These are phyloP conservation scores for Colletotrichum limetticola DNA, from an alignment of 2,329 filamentous ascomycete species.

Conservation along the genomic window DNA sequence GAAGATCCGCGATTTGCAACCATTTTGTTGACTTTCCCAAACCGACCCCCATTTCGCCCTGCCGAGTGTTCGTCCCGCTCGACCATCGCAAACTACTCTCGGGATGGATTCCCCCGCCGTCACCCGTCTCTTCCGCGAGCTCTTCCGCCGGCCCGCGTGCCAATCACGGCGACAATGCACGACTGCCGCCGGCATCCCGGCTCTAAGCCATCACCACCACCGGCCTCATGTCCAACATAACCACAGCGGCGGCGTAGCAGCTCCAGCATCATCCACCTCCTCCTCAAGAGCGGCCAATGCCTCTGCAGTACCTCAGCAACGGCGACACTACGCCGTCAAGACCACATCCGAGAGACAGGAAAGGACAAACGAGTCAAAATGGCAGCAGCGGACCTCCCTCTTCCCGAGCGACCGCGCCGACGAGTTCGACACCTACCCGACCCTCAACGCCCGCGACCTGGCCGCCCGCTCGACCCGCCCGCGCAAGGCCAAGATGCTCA, in stretches of 20 bases:
- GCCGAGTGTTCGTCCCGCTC: constrained; percentile 24
- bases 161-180: constrained; percentile 57
- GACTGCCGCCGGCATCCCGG: constrained; percentile 41
- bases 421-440: constrained; percentile 85
- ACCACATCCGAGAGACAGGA: constrained; percentile 33
- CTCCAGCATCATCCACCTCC: constrained; percentile 34
- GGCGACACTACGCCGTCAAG: constrained; percentile 41
- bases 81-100: no score
- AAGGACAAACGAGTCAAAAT: constrained; percentile 73
- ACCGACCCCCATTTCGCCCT: constrained; percentile 22
- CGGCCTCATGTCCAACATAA: constrained; percentile 3
- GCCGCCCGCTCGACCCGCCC: constrained; percentile 80
- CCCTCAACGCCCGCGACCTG: constrained; percentile 85
- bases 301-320: constrained; percentile 38
- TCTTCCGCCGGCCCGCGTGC: constrained; percentile 81
- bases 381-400: constrained; percentile 85
- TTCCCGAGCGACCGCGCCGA: constrained; percentile 81
- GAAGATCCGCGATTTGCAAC: constrained; percentile 27
- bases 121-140: constrained; percentile 82
- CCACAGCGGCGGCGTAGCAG: constrained; percentile 22
- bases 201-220: constrained; percentile 5
- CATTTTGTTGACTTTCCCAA: constrained; percentile 15
- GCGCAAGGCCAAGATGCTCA: constrained; percentile 92
- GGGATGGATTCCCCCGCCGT: constrained; percentile 85
- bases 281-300: constrained; percentile 37